Conservation (phyloP, 2,329 filamentous ascomycete genomes). For the Aureobasidium mangrovei region DNA sequence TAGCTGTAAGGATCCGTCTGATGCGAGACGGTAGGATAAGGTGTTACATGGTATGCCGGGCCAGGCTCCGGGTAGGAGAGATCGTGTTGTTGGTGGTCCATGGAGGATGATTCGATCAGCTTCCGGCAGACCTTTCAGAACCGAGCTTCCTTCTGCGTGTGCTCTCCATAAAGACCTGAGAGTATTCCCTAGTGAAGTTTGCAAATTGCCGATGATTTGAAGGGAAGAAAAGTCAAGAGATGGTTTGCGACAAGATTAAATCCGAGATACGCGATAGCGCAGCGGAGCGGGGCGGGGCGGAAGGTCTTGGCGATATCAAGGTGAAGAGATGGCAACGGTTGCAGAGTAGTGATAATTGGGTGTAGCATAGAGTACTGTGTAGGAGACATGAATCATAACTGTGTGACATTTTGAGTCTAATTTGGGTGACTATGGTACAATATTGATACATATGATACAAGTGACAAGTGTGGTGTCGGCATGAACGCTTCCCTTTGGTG, state of each 20-base stretch:
- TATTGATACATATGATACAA: conserved; percentile 11
- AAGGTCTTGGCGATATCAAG: conserved; percentile 4
- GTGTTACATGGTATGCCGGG: background rate
- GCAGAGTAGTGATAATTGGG: no score
- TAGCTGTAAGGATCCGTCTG: conserved; percentile 1
- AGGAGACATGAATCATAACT: no score
- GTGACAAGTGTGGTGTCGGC: background rate
- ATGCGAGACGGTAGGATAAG: conserved; percentile 4
- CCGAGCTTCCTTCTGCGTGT: conserved; percentile 7
- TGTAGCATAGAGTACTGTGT: no score
- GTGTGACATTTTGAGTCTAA: background rate
- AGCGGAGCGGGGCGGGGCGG: background rate
- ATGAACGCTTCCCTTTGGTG: background rate
- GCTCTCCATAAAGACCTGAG: conserved; percentile 1
- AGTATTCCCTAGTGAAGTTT: background rate
- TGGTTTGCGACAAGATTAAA: background rate
- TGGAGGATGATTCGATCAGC: conserved; percentile 2
- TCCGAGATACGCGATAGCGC: conserved; percentile 1
- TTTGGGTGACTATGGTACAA: conserved; percentile 7
- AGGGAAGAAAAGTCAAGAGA: background rate
- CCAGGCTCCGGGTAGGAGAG: conserved; percentile 10
- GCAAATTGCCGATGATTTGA: background rate
- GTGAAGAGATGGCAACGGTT: background rate
- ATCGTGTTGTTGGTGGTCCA: conserved; percentile 9
- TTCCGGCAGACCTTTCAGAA: conserved; percentile 9